phyloP scores from a whole-genome alignment of 1,284 basidiomycete species.

The Ustilago hordei region DNA sequence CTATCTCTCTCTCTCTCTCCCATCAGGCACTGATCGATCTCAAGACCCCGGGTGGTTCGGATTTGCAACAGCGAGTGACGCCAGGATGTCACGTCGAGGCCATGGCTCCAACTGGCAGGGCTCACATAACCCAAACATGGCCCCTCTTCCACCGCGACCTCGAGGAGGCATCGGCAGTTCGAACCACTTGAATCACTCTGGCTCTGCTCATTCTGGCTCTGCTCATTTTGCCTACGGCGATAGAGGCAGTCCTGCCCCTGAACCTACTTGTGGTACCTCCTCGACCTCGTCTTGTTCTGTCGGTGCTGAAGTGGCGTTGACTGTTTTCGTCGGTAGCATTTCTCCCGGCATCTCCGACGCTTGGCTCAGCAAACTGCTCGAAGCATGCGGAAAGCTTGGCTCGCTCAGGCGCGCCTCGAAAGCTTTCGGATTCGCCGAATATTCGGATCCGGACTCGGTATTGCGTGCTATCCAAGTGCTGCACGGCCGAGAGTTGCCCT shows the following conservation, averaged over 20 bases:
- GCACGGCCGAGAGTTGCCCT: slow-evolving; percentile 80
- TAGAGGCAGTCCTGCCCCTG: slow-evolving; percentile 16
- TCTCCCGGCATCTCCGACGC: slow-evolving; percentile 89
- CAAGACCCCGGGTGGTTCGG: background rate
- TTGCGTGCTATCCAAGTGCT: slow-evolving; percentile 82
- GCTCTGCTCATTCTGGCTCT: slow-evolving; percentile 22
- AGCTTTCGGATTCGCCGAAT: slow-evolving; percentile 94
- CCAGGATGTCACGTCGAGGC: slow-evolving; percentile 41
- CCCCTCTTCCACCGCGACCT: slow-evolving; percentile 54
- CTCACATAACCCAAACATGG: slow-evolving; percentile 60
- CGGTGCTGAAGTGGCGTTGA: slow-evolving; percentile 71
- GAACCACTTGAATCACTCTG: slow-evolving; percentile 28
- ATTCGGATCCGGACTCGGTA: slow-evolving; percentile 87
- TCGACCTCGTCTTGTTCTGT: slow-evolving; percentile 11
- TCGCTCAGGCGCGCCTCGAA: slow-evolving; percentile 92
- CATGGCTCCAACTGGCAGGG: slow-evolving; percentile 51
- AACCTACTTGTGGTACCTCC: background rate
- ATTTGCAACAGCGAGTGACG: background rate
- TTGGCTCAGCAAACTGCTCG: slow-evolving; percentile 79
- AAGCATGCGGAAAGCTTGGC: slow-evolving; percentile 87
- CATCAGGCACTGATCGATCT: background rate
- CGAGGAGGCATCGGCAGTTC: slow-evolving; percentile 51
- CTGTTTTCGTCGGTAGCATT: slow-evolving; percentile 91
- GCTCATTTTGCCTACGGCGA: background rate
- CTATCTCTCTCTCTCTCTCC: background rate